Percentiles rank a stretch among this genome's conserved stretches.
These are phyloP conservation scores for Medakamo hakoo DNA, from an alignment of 139 green algal species.

Conservation along the genomic window DNA sequence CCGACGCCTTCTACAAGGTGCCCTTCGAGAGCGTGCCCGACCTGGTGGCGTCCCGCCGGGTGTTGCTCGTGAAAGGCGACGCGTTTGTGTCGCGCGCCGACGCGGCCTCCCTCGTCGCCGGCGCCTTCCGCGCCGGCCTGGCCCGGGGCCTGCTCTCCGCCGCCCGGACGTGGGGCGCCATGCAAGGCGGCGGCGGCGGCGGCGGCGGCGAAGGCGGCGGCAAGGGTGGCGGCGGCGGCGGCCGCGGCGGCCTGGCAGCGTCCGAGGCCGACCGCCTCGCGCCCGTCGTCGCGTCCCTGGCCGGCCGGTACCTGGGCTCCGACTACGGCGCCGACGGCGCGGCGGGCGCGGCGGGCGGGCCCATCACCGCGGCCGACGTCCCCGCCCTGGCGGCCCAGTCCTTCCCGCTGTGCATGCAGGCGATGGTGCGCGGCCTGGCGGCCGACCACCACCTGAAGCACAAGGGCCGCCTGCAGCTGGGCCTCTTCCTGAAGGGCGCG, in stretches of 20 bases:
- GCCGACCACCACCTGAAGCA: slow-evolving; percentile 76
- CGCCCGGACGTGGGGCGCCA: slow-evolving; percentile 4
- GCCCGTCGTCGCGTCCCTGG: slow-evolving; percentile 64
- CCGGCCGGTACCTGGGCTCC: slow-evolving; percentile 47
- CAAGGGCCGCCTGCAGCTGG: slow-evolving; percentile 73
- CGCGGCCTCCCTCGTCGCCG: slow-evolving; percentile 47
- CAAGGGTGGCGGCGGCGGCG: too few relatives aligned
- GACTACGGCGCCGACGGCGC: slow-evolving; percentile 30
- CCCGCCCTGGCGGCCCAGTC: slow-evolving; percentile 30
- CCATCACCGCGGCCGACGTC: slow-evolving; percentile 23
- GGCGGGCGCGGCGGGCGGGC: slow-evolving; percentile 11
- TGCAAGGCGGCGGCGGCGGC: background rate
- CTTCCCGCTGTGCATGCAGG: slow-evolving; percentile 79
- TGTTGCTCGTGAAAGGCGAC: slow-evolving; percentile 47
- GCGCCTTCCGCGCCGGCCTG: slow-evolving; percentile 39
- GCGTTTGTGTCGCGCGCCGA: slow-evolving; percentile 66
- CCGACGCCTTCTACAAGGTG: slow-evolving; percentile 52
- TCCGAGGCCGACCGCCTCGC: slow-evolving; percentile 55
- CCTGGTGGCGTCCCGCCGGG: slow-evolving; percentile 52
- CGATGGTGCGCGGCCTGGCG: slow-evolving; percentile 31
- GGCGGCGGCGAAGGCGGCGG: background rate
- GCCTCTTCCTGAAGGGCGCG: slow-evolving; percentile 92
- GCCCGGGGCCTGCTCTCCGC: slow-evolving; percentile 1
- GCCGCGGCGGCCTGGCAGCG: slow-evolving; percentile 30
- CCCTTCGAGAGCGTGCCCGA: slow-evolving; percentile 72